Evolutionary conservation across 495 filamentous ascomycete species (phyloP).

Genomic region (Penicillium coprophilum): DNA sequence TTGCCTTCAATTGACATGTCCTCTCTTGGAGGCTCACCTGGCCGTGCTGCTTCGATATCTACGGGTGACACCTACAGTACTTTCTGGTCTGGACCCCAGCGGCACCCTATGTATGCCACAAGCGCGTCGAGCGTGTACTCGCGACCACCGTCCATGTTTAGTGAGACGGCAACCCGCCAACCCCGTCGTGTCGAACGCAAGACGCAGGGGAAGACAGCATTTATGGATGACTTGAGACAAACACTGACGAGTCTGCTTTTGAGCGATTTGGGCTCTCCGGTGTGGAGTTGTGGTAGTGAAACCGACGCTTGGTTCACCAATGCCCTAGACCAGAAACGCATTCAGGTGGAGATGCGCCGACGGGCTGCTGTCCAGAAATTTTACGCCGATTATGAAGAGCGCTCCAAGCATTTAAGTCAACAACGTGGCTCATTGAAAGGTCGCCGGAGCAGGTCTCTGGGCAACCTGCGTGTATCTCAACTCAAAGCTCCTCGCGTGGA

Average conservation of each 20-base stretch:
- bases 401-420: constrained; percentile 24
- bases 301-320: constrained; percentile 88
- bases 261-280: constrained; percentile 82
- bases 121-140: constrained; percentile 56
- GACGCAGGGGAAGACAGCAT: constrained; percentile 56
- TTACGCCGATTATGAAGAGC: constrained; percentile 42
- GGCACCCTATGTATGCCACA: constrained; percentile 60
- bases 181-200: constrained; percentile 40
- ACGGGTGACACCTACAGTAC: constrained; percentile 77
- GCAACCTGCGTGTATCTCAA: constrained; percentile 4
- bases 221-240: constrained; percentile 74
- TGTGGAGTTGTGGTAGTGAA: constrained; percentile 83
- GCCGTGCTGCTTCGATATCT: constrained; percentile 51
- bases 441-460: constrained; percentile 41
- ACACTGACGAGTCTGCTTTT: constrained; percentile 80
- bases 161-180: constrained; percentile 36
- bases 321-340: constrained; percentile 70
- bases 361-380: constrained; percentile 52
- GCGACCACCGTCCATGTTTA: constrained; percentile 48
- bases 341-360: constrained; percentile 71
- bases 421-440: constrained; percentile 25
- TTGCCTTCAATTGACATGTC: constrained; percentile 49
- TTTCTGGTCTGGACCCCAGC: constrained; percentile 80
- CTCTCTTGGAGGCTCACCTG: constrained; percentile 60
- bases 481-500: constrained; percentile 4